A percentile compares a stretch with the other conserved stretches of the same genome.
phyloP scores from a whole-genome alignment of 1,284 basidiomycete genomes.

The Trichosporon faecale region DNA sequence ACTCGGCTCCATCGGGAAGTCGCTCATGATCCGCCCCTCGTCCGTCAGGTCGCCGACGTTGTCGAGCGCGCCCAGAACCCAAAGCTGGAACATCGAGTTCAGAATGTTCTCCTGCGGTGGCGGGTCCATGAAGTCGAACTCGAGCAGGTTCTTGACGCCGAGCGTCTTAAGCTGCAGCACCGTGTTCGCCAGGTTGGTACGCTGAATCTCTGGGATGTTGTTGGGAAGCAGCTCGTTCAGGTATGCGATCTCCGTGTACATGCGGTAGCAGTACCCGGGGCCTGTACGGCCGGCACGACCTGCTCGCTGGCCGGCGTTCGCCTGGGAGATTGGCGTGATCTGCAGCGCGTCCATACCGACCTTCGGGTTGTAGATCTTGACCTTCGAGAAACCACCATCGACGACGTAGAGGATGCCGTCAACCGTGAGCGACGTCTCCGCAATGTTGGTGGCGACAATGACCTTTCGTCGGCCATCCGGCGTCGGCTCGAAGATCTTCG shows the following conservation, averaged over 20 bases:
- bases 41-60: slow-evolving; percentile 95
- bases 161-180: slow-evolving; percentile 91
- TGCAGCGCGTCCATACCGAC: slow-evolving; percentile 99
- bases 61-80: slow-evolving; percentile 96
- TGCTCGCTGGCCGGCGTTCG: slow-evolving; percentile 91
- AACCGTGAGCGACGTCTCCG: slow-evolving; percentile 95
- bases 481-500: slow-evolving; percentile 94
- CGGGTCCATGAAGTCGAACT: slow-evolving; percentile 99
- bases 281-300: slow-evolving; percentile 96
- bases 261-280: slow-evolving; percentile 89
- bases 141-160: slow-evolving; percentile 89
- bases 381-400: slow-evolving; percentile 92
- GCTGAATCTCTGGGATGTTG: slow-evolving; percentile 96
- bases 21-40: slow-evolving; percentile 92
- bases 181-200: slow-evolving; percentile 95
- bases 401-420: slow-evolving; percentile 98
- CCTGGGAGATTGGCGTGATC: slow-evolving; percentile 97
- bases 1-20: slow-evolving; percentile 97
- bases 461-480: slow-evolving; percentile 93
- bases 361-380: slow-evolving; percentile 98
- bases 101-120: slow-evolving; percentile 85
- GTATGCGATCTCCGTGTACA: slow-evolving; percentile 96
- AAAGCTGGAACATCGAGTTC: slow-evolving; percentile 98
- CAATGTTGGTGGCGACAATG: slow-evolving; percentile 98
- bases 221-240: slow-evolving; percentile 93